Evolutionary conservation across 23 red algal species (phyloP).

Genomic region (Pyropia haitanensis): DNA sequence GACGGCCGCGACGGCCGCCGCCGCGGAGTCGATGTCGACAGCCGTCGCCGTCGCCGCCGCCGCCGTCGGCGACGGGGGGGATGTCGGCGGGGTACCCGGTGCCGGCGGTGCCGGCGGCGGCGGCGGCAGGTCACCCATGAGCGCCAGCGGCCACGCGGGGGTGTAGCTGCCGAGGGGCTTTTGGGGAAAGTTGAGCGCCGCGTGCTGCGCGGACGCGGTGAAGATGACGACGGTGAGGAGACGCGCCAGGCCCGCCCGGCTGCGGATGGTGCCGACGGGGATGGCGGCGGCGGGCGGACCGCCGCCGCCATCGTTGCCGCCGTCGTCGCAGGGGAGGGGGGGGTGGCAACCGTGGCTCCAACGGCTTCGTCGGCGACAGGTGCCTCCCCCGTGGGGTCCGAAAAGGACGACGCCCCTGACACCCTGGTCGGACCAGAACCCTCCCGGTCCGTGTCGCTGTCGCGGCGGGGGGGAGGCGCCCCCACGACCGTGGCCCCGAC

Average conservation of each 20-base stretch:
- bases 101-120: not conserved
- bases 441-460: no score
- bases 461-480: no score
- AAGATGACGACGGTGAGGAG: slow-evolving; percentile 18
- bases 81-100: no score
- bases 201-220: slow-evolving; percentile 27
- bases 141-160: slow-evolving; percentile 10
- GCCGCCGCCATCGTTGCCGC: no score
- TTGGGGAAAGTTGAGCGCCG: slow-evolving; percentile 26
- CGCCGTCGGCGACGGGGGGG: not conserved
- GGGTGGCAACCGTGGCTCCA: no score
- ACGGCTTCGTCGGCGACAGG: no score
- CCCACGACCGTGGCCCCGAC: no score
- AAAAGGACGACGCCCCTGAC: no score
- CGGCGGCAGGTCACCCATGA: slow-evolving; percentile 7
- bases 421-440: no score
- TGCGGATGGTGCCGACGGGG: slow-evolving; percentile 3
- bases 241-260: not conserved
- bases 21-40: not conserved
- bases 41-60: not conserved
- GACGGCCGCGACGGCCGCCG: slow-evolving; percentile 8
- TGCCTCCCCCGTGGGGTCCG: no score
- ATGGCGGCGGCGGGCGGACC: no score
- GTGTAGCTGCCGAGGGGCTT: slow-evolving; percentile 3
- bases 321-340: no score